These are phyloP conservation scores for Solanum lignicaule DNA, from an alignment of 257 asterid species.

Conservation along the genomic window DNA sequence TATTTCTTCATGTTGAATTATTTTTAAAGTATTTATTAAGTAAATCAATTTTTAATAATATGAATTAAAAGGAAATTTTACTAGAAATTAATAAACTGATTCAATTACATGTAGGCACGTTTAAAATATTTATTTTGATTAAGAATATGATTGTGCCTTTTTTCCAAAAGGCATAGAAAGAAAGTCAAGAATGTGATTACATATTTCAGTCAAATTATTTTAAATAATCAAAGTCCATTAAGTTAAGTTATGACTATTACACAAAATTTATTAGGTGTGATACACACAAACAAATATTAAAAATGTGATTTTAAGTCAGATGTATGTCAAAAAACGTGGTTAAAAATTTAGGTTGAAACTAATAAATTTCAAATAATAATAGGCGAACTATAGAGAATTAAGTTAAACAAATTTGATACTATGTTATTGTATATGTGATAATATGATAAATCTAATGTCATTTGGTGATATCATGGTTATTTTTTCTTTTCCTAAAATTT, in stretches of 20 bases:
- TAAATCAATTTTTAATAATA: too few species aligned
- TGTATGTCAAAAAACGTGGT: neutral
- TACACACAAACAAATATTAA: neutral
- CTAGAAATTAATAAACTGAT: neutral
- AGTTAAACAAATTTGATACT: neutral
- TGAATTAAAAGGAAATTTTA: too few species aligned
- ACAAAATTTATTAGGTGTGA: neutral
- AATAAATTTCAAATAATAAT: too few species aligned
- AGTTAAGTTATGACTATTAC: neutral
- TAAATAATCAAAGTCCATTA: neutral
- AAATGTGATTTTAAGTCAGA: neutral
- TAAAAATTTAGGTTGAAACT: too few species aligned
- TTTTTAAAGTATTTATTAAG: too few species aligned
- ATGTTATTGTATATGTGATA: too few species aligned
- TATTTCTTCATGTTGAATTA: too few species aligned
- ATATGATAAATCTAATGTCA: neutral
- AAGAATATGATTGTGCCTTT: neutral
- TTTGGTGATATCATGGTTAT: neutral
- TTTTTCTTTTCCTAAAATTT: too few species aligned
- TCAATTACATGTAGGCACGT: neutral
- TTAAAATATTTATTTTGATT: neutral
- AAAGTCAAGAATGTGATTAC: neutral
- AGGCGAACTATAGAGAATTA: too few species aligned
- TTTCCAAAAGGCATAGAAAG: neutral
- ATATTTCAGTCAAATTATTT: neutral